Conservation (phyloP, 257 asterid genomes). For the Paulownia fortunei region DNA sequence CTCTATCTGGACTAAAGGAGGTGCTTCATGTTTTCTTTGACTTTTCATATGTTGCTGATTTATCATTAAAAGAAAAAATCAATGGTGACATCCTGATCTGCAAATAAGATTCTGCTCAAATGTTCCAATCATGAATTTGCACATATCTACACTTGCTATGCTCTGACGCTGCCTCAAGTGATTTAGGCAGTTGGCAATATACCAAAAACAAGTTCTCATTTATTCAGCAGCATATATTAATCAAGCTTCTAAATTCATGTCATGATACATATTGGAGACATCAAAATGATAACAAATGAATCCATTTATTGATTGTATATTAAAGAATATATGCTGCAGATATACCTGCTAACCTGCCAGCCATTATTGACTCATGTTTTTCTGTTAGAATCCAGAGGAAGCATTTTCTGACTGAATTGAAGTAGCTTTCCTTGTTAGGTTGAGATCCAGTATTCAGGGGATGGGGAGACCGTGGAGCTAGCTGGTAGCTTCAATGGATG, state of each 20-base stretch:
- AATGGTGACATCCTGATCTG: too few relatives aligned
- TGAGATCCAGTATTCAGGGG: constrained; percentile 69
- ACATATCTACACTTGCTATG: too few relatives aligned
- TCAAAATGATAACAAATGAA: neutral
- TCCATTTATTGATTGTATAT: neutral
- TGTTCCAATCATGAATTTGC: too few relatives aligned
- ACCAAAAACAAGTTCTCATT: too few relatives aligned
- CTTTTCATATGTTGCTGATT: constrained; percentile 13
- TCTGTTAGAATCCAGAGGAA: constrained; percentile 27
- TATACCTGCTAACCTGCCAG: constrained; percentile 28
- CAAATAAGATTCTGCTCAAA: too few relatives aligned
- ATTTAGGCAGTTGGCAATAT: too few relatives aligned
- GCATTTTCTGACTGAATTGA: constrained; percentile 32
- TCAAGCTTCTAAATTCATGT: too few relatives aligned
- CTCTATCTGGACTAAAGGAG: constrained; percentile 79
- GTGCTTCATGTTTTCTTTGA: constrained; percentile 41
- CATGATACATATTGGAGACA: too few relatives aligned
- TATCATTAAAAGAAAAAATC: too few relatives aligned
- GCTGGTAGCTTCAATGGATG: constrained; percentile 98
- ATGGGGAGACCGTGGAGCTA: constrained; percentile 77
- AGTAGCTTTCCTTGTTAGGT: constrained; percentile 56
- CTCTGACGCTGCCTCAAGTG: neutral
- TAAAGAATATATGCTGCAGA: neutral
- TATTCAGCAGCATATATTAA: too few relatives aligned
- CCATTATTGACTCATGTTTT: constrained; percentile 23